These are phyloP conservation scores for Annulohypoxylon nitens DNA, from an alignment of 495 filamentous ascomycete species.

Conservation along the genomic window DNA sequence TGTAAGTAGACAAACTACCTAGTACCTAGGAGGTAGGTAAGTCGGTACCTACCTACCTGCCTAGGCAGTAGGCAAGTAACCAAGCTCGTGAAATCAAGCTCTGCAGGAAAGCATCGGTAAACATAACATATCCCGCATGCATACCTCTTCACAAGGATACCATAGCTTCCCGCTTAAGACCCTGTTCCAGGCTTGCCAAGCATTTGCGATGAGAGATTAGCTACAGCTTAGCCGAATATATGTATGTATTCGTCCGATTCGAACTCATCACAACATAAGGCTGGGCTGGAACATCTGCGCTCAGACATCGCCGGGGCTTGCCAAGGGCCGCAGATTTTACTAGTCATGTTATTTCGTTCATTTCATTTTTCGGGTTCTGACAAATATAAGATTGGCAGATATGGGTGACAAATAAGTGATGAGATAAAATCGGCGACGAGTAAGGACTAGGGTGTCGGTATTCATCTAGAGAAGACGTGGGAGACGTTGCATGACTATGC, in stretches of 20 bases:
- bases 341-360: conserved; percentile 30
- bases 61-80: neutral
- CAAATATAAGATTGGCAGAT: conserved; percentile 5
- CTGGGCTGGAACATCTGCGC: conserved; percentile 7
- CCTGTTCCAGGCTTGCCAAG: conserved; percentile 33
- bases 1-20: neutral
- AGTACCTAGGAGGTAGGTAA: neutral
- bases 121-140: conserved; percentile 20
- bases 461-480: neutral
- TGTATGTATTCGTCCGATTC: conserved; percentile 13
- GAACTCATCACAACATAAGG: conserved; percentile 29
- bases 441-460: neutral
- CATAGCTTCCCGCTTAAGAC: conserved; percentile 26
- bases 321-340: conserved; percentile 23
- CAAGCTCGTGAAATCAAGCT: conserved; percentile 22
- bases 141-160: conserved; percentile 18
- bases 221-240: conserved; percentile 25
- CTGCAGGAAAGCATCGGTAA: conserved; percentile 29
- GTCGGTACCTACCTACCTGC: neutral
- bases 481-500: conserved; percentile 3
- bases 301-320: conserved; percentile 6
- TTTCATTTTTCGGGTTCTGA: neutral
- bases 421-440: neutral
- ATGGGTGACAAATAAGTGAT: neutral
- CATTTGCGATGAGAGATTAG: conserved; percentile 12